These are phyloP conservation scores for Hemisphaericaspora xylanilytica DNA, from an alignment of 1,139 yeast species.

Conservation along the genomic window DNA sequence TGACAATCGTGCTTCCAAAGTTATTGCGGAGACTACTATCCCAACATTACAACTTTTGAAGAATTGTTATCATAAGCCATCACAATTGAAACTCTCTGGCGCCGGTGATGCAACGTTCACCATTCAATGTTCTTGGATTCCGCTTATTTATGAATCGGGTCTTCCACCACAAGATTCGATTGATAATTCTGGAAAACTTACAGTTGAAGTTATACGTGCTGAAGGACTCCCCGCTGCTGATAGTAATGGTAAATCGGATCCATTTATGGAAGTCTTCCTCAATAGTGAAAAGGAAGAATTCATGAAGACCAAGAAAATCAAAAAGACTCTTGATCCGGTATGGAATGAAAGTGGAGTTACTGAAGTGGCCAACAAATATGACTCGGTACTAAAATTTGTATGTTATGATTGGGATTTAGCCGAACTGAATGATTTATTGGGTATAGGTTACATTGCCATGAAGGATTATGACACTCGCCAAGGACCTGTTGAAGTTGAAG, in stretches of 20 bases:
- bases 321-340: constrained; percentile 82
- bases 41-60: constrained; percentile 69
- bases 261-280: constrained; percentile 68
- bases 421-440: constrained; percentile 77
- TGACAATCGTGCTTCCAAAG: constrained; percentile 54
- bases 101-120: constrained; percentile 47
- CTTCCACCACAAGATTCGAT: constrained; percentile 76
- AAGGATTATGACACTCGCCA: constrained; percentile 58
- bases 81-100: constrained; percentile 47
- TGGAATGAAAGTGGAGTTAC: constrained; percentile 71
- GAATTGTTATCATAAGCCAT: constrained; percentile 62
- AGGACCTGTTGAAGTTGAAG: constrained; percentile 46
- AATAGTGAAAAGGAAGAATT: constrained; percentile 58
- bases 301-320: constrained; percentile 73
- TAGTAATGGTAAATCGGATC: constrained; percentile 89
- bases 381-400: constrained; percentile 55
- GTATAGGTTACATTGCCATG: constrained; percentile 61
- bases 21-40: constrained; percentile 60
- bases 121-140: constrained; percentile 76
- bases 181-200: constrained; percentile 71
- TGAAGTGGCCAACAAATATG: constrained; percentile 57
- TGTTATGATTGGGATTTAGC: constrained; percentile 94
- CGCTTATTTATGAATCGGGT: constrained; percentile 52
- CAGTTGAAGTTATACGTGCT: constrained; percentile 64
- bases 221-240: constrained; percentile 79